phyloP scores from a whole-genome alignment of 1,284 basidiomycete species.

The Naganishia cerealis region DNA sequence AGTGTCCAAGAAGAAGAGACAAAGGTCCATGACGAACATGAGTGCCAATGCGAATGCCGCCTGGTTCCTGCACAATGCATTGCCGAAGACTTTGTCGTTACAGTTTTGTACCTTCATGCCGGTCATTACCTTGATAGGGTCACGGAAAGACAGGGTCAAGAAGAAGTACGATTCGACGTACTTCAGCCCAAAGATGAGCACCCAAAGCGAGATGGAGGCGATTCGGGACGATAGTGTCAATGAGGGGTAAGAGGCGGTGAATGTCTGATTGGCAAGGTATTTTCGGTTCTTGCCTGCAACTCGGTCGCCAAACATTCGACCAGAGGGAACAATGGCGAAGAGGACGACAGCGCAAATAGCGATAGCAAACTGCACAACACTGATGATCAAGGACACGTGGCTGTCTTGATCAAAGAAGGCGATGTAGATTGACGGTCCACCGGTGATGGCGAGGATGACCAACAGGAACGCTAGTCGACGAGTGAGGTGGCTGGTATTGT shows the following conservation, averaged over 20 bases:
- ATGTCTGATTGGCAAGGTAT: slow-evolving; percentile 91
- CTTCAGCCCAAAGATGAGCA: slow-evolving; percentile 89
- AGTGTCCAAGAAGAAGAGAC: slow-evolving; percentile 93
- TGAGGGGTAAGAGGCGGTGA: slow-evolving; percentile 85
- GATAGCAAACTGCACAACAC: slow-evolving; percentile 88
- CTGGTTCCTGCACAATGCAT: slow-evolving; percentile 77
- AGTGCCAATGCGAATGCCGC: slow-evolving; percentile 87
- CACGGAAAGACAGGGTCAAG: slow-evolving; percentile 86
- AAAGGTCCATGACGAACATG: slow-evolving; percentile 95
- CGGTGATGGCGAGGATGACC: slow-evolving; percentile 78
- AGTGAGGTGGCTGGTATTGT: slow-evolving; percentile 89
- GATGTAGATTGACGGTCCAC: slow-evolving; percentile 87
- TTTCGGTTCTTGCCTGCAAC: slow-evolving; percentile 89
- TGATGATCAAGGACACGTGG: slow-evolving; percentile 73
- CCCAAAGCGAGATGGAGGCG: slow-evolving; percentile 76
- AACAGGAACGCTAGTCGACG: slow-evolving; percentile 80
- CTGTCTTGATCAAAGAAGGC: slow-evolving; percentile 70
- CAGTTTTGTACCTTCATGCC: slow-evolving; percentile 89
- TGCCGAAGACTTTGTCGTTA: slow-evolving; percentile 77
- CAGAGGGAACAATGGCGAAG: slow-evolving; percentile 84
- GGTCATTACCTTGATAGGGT: slow-evolving; percentile 85
- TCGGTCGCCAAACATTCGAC: slow-evolving; percentile 84
- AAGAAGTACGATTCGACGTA: slow-evolving; percentile 93
- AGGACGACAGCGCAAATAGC: slow-evolving; percentile 76
- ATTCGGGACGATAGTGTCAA: slow-evolving; percentile 64